Conservation (phyloP, 495 filamentous ascomycete species). For the Hyaloscypha variabilis region DNA sequence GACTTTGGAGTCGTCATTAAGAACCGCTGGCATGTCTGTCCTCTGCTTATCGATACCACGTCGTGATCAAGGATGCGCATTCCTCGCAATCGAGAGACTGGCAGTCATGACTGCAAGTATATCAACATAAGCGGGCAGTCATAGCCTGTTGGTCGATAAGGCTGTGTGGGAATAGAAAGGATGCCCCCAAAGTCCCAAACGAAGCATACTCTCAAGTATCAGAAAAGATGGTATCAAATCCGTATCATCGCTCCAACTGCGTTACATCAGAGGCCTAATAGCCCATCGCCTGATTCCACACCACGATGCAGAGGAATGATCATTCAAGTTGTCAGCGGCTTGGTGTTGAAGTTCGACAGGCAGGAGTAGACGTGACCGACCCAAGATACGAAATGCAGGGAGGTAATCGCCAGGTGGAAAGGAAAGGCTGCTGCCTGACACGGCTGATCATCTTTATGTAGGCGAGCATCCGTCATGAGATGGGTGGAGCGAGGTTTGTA, state of each 20-base stretch:
- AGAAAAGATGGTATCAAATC: neutral
- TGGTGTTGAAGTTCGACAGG: neutral
- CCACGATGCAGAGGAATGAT: neutral
- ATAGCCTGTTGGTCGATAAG: constrained; percentile 12
- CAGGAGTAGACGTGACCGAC: neutral
- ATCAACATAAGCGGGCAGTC: constrained; percentile 25
- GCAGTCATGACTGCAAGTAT: constrained; percentile 14
- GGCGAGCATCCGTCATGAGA: neutral
- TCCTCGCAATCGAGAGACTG: neutral
- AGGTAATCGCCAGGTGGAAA: neutral
- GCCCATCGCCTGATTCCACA: neutral
- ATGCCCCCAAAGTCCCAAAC: neutral
- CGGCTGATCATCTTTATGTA: neutral
- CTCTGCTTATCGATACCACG: neutral
- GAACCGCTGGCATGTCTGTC: neutral
- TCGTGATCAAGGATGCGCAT: neutral
- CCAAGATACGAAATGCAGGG: neutral
- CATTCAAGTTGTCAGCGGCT: neutral
- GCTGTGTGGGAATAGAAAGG: neutral
- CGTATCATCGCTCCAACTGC: neutral
- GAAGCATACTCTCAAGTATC: neutral
- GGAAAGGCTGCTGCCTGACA: neutral
- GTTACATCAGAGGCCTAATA: neutral
- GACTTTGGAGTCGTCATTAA: neutral
- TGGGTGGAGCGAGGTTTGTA: neutral